Evolutionary conservation across 805 yeast genomes (phyloP), one percentile per base, ranked within the genome.

Genomic region (Yarrowia phangngaensis): DNA sequence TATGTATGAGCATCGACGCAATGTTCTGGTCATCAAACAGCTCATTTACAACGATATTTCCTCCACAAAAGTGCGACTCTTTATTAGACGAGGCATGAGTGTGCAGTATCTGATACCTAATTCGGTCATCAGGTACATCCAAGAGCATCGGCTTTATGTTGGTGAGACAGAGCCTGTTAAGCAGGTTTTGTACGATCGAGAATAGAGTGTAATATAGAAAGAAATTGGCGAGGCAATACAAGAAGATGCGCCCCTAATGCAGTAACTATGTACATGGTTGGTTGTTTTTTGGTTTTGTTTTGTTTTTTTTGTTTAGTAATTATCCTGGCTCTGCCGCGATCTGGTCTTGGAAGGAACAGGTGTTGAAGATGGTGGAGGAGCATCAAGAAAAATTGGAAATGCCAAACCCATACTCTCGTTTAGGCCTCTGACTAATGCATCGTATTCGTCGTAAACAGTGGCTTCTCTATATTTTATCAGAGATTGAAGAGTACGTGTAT

Each of bases 71-170:
- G 95, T 92, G 35, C 74, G 98, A 48, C 72, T 92, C 53, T 92
- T 92, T 59, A 78, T 92, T 27, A 76, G 98, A 61, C 76, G 98
- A 55, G 94, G 94, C 16, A 92, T 92, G 98, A 82, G 94, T 52
- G 97, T 92, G 14, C 97, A 90, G 62, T 92, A 92, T 63, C 70
- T 92, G 53, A 71, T 90, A 54, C 98, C 98, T 3, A 92, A 90
- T 64, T 79, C 89, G 31, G 98, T 92, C 38, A 92, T 92, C 47
- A 75, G 97, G 55, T 92, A 92, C 63, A 88, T 92, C 54, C 95
- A 88, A 63, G 96, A 92, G 61, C 90, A 92, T 63, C 80, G 82
- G 14, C 72, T 92, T 35, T 92, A 92, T 63, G 73, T 81, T 29
- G 76, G 83, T 59, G 95, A 86, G 58, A 78, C 85, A 8, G 97